A percentile compares a stretch with the other conserved stretches of the same genome.
Conservation (phyloP, 2,329 filamentous ascomycete species). For the Leptographium galeiforme region DNA sequence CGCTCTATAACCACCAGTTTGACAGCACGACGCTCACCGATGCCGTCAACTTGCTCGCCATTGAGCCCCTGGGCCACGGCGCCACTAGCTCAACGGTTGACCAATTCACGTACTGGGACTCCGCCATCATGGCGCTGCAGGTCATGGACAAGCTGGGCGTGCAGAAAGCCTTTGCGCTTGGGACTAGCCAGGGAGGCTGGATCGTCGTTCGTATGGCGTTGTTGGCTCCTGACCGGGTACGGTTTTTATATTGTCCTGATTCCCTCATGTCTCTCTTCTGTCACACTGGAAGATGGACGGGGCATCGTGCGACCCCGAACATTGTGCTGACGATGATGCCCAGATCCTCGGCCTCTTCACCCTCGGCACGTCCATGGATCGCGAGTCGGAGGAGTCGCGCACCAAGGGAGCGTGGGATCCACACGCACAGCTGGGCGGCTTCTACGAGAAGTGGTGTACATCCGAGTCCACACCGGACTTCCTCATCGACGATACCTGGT, state of each 20-base stretch:
- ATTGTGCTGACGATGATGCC: background rate
- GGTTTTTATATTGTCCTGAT: background rate
- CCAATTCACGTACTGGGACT: constrained; percentile 43
- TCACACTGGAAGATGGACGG: background rate
- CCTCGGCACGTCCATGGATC: constrained; percentile 36
- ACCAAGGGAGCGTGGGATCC: constrained; percentile 35
- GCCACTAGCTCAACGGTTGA: constrained; percentile 27
- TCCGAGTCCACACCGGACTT: constrained; percentile 29
- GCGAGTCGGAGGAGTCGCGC: constrained; percentile 29
- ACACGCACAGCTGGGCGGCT: constrained; percentile 24
- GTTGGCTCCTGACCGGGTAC: constrained; percentile 31
- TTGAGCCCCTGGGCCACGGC: constrained; percentile 37
- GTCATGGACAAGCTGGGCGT: constrained; percentile 37
- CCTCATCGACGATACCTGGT: constrained; percentile 31
- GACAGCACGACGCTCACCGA: constrained; percentile 22
- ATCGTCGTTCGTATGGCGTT: constrained; percentile 37
- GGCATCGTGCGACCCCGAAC: too few species aligned
- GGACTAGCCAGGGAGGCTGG: constrained; percentile 41
- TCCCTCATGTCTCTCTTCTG: background rate
- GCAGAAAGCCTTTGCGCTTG: constrained; percentile 33
- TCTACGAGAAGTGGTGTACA: constrained; percentile 28
- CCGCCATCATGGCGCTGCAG: constrained; percentile 39
- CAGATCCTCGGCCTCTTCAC: constrained; percentile 31
- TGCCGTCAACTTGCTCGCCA: constrained; percentile 31
- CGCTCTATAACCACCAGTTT: constrained; percentile 29